phyloP scores from a whole-genome alignment of 2,329 filamentous ascomycete genomes.

The Trichophyton schoenleinii region DNA sequence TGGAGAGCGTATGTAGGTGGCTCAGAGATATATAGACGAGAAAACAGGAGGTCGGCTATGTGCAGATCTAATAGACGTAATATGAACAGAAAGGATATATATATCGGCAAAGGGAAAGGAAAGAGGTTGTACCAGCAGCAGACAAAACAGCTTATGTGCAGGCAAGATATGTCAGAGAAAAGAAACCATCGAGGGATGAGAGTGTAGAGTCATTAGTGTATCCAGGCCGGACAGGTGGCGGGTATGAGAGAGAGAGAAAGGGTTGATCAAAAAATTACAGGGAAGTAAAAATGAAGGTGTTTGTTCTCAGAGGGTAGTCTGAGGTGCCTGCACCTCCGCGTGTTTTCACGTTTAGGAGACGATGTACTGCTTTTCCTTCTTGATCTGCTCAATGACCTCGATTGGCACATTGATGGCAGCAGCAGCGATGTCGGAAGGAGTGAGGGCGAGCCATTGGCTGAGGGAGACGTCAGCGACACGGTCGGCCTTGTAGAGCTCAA shows the following conservation, averaged over 20 bases:
- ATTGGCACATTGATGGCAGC: slow-evolving; percentile 47
- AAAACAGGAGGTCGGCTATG: not conserved
- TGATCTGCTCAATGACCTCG: slow-evolving; percentile 44
- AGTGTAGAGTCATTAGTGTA: not conserved
- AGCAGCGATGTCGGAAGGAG: slow-evolving; percentile 50
- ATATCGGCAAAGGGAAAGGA: not conserved
- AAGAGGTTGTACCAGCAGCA: not conserved
- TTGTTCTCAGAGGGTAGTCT: not conserved
- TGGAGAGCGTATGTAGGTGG: not conserved
- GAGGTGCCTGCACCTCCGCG: not conserved
- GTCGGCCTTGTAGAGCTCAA: slow-evolving; percentile 58
- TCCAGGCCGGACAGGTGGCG: not conserved
- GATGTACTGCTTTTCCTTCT: slow-evolving; percentile 53
- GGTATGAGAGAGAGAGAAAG: not conserved
- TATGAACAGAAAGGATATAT: not conserved
- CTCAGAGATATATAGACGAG: not conserved
- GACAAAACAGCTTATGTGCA: slow-evolving; percentile 3
- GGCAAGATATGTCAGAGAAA: not conserved
- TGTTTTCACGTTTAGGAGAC: slow-evolving; percentile 17
- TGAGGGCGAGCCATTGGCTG: slow-evolving; percentile 57
- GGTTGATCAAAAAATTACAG: not conserved
- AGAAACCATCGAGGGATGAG: not conserved
- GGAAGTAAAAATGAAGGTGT: not conserved
- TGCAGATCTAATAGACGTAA: not conserved
- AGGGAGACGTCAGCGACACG: slow-evolving; percentile 54